phyloP scores from a whole-genome alignment of 2,329 filamentous ascomycete genomes.

The Albophoma yamanashiensis region DNA sequence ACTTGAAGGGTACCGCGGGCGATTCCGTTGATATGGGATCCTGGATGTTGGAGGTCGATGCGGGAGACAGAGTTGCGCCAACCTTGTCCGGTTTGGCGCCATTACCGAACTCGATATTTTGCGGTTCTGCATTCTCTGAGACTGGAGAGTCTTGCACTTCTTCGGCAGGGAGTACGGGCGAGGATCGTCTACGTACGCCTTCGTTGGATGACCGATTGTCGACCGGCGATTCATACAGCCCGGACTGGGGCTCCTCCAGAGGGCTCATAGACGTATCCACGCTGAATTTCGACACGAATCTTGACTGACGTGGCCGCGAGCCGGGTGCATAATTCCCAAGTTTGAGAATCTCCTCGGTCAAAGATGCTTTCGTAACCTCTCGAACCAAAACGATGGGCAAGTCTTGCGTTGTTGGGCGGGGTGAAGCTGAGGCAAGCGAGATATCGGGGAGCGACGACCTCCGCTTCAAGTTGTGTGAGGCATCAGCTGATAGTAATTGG shows the following conservation, averaged over 20 bases:
- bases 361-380: neutral
- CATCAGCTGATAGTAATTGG: neutral
- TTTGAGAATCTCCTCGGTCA: neutral
- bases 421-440: neutral
- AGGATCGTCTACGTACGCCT: conserved; percentile 33
- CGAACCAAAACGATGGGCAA: neutral
- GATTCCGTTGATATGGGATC: neutral
- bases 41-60: neutral
- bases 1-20: neutral
- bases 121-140: neutral
- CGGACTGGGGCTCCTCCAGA: conserved; percentile 3
- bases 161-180: conserved; percentile 33
- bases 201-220: conserved; percentile 9
- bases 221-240: conserved; percentile 1
- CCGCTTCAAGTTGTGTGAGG: neutral
- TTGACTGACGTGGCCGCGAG: neutral
- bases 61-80: neutral
- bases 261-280: conserved; percentile 13
- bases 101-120: neutral
- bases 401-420: neutral
- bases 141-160: neutral
- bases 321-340: neutral
- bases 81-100: neutral
- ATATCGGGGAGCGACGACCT: neutral
- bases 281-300: conserved; percentile 19